Base-by-base conservation (phyloP, 345 rosid genomes). In the Erucastrum elatum region DNA sequence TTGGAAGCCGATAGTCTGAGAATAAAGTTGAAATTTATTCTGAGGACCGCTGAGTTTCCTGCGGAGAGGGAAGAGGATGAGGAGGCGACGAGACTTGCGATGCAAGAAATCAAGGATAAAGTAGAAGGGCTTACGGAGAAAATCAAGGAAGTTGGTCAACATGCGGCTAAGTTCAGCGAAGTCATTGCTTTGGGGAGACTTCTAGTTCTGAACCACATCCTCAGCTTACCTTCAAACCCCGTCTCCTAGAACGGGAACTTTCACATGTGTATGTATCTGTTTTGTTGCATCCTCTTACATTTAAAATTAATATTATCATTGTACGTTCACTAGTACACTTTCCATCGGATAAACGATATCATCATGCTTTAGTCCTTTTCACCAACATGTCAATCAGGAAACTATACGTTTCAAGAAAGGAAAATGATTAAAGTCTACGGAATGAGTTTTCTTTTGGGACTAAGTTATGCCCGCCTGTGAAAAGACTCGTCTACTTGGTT, bases 71-170 rank as follows among this genome's bases (percentile, higher is more conserved):
- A 86, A 60, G 90, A 88, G 68, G 75, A 77, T 21, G 74, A 68
- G 25, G 55, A 3, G 37, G 86, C 76, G 0, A 71, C 84, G 82
- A 86, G 82, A 78, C 71, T 90, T 39, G 92, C 83, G 21, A 87
- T 91, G 66, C 88, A 81, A 21, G 92, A 87, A 80, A 90, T 94
- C 77, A 87, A 74, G 86, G 87, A 79, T 84, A 86, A 83, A 75
- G 62, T 89, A 72, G 84, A 79, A 34, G 84, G 30, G 41, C 85
- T 88, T 41, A 78, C 75, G 75, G 83, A 87, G 56, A 80, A 75
- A 4, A 79, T 91, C 2, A 87, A 89, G 61, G 82, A 71, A 77
- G 88, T 94, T 69, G 85, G 86, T 56, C 77, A 39, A 49, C 87
- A 68, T 37, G 89, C 95, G 27, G 88, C 66, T 17, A 88, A 71